phyloP scores from a whole-genome alignment of 2,329 filamentous ascomycete genomes.

The Sporothrix euskadiensis region DNA sequence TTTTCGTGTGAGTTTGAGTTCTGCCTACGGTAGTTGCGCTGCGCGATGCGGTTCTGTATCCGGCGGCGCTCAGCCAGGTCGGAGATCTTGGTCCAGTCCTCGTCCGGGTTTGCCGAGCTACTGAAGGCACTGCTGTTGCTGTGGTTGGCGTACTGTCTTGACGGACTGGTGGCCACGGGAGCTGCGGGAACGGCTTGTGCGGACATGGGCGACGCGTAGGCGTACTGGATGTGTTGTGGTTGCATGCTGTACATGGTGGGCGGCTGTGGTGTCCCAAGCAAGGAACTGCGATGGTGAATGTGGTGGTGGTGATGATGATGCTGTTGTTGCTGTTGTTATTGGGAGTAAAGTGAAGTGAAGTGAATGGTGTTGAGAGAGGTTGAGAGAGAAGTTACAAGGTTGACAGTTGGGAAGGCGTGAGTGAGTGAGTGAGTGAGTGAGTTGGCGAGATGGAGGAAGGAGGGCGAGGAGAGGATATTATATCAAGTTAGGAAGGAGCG shows the following conservation, averaged over 20 bases:
- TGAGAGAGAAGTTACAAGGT: not conserved
- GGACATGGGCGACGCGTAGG: constrained; percentile 42
- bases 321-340: not conserved
- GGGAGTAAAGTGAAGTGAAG: not conserved
- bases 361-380: not conserved
- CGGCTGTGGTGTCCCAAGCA: not conserved
- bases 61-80: constrained; percentile 90
- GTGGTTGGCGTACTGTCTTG: constrained; percentile 69
- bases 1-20: constrained; percentile 23
- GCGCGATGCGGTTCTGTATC: constrained; percentile 97
- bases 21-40: constrained; percentile 86
- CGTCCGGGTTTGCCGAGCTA: constrained; percentile 89
- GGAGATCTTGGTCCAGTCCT: constrained; percentile 99
- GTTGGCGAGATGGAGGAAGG: not conserved
- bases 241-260: constrained; percentile 48
- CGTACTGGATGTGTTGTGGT: constrained; percentile 43
- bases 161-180: constrained; percentile 42
- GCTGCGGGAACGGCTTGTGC: constrained; percentile 30
- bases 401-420: not conserved
- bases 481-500: constrained; percentile 12
- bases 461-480: constrained; percentile 12
- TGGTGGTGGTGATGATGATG: not conserved
- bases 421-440: not conserved
- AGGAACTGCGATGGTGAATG: not conserved
- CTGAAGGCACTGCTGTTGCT: constrained; percentile 93